Evolutionary conservation across 2,329 filamentous ascomycete genomes (phyloP), one percentile per base, ranked within the genome.

Genomic region (Sarocladium brachiariae): DNA sequence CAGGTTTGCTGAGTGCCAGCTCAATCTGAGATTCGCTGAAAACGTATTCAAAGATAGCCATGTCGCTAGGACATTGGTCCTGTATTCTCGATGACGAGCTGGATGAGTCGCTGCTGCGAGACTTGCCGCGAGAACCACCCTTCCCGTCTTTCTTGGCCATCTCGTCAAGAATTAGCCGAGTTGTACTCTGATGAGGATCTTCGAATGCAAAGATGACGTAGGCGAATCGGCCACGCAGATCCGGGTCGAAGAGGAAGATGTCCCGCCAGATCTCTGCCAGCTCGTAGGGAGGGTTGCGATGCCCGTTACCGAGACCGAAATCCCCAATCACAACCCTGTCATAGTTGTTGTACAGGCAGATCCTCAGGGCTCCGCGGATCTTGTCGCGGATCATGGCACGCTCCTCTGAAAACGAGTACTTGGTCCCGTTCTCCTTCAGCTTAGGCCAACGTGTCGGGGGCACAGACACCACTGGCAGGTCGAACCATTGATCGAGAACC

Each of bases 361-460:
- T 87, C 43, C 82, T 77, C 16, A 90, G 76, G 2, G 85, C 82
- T 1, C 81, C 79, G 19, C 81, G 79, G 64, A 90, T 83, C 67
- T 89, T 89, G 59, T 86, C 82, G 59, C 76, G 77, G 68, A 88
- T 86, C 63, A 89, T 74, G 56, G 86, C 81, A 54, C 78, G 78
- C 66, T 90, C 87, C 58, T 83, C 75, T 3, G 74, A 72, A 64
- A 91, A 90, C 0, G 84, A 86, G 66, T 89, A 90, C 55, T 79
- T 80, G 54, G 73, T 73, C n/a, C 81, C 83, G 46, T 74, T 73
- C 53, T 81, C 78, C 58, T 83, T 83, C 34, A 90, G 76, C 65
- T 89, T 89, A 16, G 87, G 87, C 67, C 86, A 81, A 21, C 84
- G 78, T 7, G 84, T 81, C 9, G 87, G 85, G 19, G 84, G 78